These are phyloP conservation scores for Pestalotiopsis sp. DNA, from an alignment of 2,329 filamentous ascomycete genomes.

Conservation along the genomic window DNA sequence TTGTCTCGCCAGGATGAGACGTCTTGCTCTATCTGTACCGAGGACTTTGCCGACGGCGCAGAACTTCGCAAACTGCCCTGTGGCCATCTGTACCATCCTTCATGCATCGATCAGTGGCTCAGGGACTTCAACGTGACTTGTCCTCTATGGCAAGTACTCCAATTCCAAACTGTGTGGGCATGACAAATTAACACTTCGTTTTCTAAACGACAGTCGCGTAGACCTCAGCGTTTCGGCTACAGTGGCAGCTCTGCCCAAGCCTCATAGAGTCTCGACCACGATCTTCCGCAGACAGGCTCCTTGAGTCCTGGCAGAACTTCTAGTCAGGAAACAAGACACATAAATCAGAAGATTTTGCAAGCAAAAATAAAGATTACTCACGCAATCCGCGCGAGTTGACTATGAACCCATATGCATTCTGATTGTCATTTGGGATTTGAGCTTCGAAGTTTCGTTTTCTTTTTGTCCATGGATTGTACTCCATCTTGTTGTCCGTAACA, in stretches of 20 bases:
- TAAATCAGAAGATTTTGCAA: too few species aligned
- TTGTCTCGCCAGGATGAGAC: neutral
- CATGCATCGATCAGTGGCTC: slow-evolving; percentile 14
- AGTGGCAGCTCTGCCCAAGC: neutral
- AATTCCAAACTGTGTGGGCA: too few species aligned
- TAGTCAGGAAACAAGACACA: too few species aligned
- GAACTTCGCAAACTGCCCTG: slow-evolving; percentile 7
- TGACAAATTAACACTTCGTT: neutral
- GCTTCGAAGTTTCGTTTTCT: too few species aligned
- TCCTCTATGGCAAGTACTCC: slow-evolving; percentile 12
- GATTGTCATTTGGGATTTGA: too few species aligned
- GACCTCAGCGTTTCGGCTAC: slow-evolving; percentile 8
- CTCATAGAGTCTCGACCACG: neutral
- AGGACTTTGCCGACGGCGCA: slow-evolving; percentile 4
- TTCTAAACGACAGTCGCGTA: neutral
- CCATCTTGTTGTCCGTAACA: too few species aligned
- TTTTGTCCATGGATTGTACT: too few species aligned
- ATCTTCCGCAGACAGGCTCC: neutral
- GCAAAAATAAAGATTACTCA: too few species aligned
- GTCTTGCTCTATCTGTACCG: slow-evolving; percentile 11
- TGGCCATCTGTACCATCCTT: slow-evolving; percentile 14
- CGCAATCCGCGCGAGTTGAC: too few species aligned
- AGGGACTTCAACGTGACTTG: slow-evolving; percentile 15
- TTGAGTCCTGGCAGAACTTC: too few species aligned
- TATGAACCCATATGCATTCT: too few species aligned